Conservation (phyloP, 1,139 yeast genomes). For the Suhomyces choctaworum region DNA sequence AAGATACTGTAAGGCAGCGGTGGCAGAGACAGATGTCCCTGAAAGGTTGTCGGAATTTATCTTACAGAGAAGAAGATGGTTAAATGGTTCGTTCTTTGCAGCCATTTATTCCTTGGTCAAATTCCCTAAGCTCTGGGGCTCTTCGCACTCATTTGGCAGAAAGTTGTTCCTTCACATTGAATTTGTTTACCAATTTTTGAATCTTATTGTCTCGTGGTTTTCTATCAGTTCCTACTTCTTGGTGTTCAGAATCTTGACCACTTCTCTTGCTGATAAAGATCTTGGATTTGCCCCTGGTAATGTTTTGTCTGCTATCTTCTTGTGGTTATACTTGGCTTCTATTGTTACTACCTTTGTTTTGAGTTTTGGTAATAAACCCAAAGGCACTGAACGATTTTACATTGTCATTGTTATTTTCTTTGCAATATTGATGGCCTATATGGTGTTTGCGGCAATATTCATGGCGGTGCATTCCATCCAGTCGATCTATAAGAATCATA, state of each 20-base stretch:
- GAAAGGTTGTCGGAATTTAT: conserved; percentile 48
- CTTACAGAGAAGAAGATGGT: conserved; percentile 53
- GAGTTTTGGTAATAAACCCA: conserved; percentile 92
- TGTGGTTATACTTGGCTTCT: conserved; percentile 88
- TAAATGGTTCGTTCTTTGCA: conserved; percentile 52
- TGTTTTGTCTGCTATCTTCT: conserved; percentile 72
- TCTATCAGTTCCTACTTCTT: conserved; percentile 78
- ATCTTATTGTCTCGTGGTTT: conserved; percentile 68
- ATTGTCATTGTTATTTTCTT: conserved; percentile 83
- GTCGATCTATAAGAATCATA: conserved; percentile 30
- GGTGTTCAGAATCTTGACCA: conserved; percentile 75
- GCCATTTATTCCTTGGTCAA: conserved; percentile 50
- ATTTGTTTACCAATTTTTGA: conserved; percentile 45
- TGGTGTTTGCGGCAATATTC: conserved; percentile 65
- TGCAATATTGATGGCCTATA: conserved; percentile 88
- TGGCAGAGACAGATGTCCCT: conserved; percentile 54
- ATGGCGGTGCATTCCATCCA: conserved; percentile 50
- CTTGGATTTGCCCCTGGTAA: conserved; percentile 70
- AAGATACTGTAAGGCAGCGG: conserved; percentile 47
- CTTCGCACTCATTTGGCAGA: conserved; percentile 44
- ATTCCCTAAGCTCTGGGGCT: conserved; percentile 45
- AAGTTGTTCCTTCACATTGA: conserved; percentile 46
- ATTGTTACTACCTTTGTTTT: conserved; percentile 88
- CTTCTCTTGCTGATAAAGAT: conserved; percentile 59
- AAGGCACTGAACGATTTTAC: conserved; percentile 84